Conservation (phyloP, 106 monocot species). For the Phalaenopsis equestris region DNA sequence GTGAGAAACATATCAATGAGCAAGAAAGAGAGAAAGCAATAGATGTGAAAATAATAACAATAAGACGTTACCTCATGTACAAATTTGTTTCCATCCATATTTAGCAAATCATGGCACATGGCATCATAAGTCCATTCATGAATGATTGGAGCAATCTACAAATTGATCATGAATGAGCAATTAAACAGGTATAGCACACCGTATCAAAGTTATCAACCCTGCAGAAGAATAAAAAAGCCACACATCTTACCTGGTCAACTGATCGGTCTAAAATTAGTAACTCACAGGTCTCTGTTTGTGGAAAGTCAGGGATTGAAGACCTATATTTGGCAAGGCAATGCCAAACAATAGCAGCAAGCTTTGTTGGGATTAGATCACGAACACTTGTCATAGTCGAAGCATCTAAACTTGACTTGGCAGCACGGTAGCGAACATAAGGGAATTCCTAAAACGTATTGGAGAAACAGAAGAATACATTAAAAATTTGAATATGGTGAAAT, state of each 20-base stretch:
- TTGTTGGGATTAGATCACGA: slow-evolving; percentile 86
- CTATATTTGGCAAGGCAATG: slow-evolving; percentile 62
- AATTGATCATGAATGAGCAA: background rate
- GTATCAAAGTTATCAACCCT: background rate
- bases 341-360: slow-evolving; percentile 93
- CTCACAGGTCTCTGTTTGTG: slow-evolving; percentile 87
- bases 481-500: background rate
- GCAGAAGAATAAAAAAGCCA: slow-evolving; percentile 6
- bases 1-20: slow-evolving; percentile 7
- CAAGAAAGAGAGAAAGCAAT: background rate
- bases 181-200: background rate
- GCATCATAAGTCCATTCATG: slow-evolving; percentile 99
- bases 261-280: slow-evolving; percentile 90
- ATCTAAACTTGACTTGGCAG: slow-evolving; percentile 79
- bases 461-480: background rate
- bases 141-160: slow-evolving; percentile 89
- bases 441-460: slow-evolving; percentile 52
- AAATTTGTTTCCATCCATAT: slow-evolving; percentile 97
- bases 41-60: slow-evolving; percentile 5
- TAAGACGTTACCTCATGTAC: slow-evolving; percentile 57
- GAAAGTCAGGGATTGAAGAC: slow-evolving; percentile 70
- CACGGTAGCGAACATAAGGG: slow-evolving; percentile 91
- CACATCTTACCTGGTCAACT: slow-evolving; percentile 65
- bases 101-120: slow-evolving; percentile 94
- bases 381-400: slow-evolving; percentile 72